Percentiles rank a stretch among this genome's conserved stretches.
These are phyloP conservation scores for Globisporangium paroecandrum DNA, from an alignment of 352 stramenopile species.

Conservation along the genomic window DNA sequence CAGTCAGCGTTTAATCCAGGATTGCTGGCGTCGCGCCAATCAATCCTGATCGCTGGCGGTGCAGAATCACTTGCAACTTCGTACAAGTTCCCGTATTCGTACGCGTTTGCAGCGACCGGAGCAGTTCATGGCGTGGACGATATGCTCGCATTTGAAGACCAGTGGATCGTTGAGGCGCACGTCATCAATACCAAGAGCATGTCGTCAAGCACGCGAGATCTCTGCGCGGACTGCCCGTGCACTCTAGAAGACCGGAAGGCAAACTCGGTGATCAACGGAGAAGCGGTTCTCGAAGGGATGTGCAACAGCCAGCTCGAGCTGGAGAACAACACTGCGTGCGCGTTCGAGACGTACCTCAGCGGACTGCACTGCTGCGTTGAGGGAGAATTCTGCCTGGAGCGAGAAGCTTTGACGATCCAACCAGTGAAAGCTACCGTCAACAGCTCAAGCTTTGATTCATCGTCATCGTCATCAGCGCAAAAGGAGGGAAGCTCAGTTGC, in stretches of 20 bases:
- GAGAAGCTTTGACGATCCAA: slow-evolving; percentile 8
- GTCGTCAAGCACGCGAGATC: background rate
- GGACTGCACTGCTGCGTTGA: slow-evolving; percentile 16
- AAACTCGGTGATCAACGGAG: slow-evolving; percentile 15
- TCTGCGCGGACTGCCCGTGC: slow-evolving; percentile 12
- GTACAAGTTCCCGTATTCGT: slow-evolving; percentile 6
- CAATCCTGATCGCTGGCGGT: slow-evolving; percentile 11
- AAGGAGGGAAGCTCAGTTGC: background rate
- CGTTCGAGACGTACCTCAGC: slow-evolving; percentile 13
- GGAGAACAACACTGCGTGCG: slow-evolving; percentile 14
- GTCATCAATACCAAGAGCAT: slow-evolving; percentile 15
- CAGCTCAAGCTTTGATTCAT: background rate
- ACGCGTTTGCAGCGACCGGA: slow-evolving; percentile 9
- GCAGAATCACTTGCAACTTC: background rate
- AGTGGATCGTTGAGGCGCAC: slow-evolving; percentile 11
- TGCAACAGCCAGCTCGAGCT: slow-evolving; percentile 12
- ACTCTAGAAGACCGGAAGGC: slow-evolving; percentile 12
- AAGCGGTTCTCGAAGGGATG: background rate
- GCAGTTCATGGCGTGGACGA: background rate
- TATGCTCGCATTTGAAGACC: slow-evolving; percentile 1
- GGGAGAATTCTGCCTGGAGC: slow-evolving; percentile 12
- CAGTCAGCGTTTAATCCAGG: background rate
- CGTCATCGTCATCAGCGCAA: background rate
- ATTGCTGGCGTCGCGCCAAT: background rate
- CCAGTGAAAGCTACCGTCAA: background rate